A percentile compares a stretch with the other conserved stretches of the same genome.
phyloP scores from a whole-genome alignment of 73 alveolate species.

The Effrenium voratum region DNA sequence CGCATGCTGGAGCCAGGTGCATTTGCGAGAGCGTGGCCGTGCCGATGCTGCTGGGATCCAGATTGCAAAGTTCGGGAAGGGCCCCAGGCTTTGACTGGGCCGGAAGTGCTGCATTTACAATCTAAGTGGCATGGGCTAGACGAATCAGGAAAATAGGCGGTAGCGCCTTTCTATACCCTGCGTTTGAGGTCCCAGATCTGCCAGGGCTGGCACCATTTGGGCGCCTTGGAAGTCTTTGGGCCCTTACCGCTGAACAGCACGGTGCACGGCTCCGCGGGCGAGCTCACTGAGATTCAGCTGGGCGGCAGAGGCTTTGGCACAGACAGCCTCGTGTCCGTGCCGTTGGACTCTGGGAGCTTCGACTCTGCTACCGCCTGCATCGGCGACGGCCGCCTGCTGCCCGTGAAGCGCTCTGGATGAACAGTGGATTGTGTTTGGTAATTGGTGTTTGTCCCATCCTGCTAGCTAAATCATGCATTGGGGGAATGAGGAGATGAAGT shows the following conservation, averaged over 20 bases:
- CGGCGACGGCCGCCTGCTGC: neutral
- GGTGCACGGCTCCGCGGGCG: constrained; percentile 1
- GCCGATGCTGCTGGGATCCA: neutral
- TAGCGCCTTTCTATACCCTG: neutral
- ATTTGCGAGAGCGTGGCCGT: constrained; percentile 23
- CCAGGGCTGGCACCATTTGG: constrained; percentile 54
- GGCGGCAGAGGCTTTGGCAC: neutral
- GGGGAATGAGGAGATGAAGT: no score
- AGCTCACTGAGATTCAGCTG: neutral
- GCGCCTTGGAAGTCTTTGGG: constrained; percentile 40
- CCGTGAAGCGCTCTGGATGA: no score
- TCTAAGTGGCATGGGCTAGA: neutral
- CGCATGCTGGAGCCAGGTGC: no score
- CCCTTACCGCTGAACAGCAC: constrained; percentile 21
- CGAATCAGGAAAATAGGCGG: neutral
- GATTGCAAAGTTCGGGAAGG: neutral
- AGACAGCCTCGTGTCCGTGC: constrained; percentile 39
- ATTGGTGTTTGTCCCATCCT: no score
- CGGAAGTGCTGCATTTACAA: neutral
- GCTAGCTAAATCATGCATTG: no score
- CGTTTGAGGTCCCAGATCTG: constrained; percentile 39
- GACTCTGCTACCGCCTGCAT: neutral
- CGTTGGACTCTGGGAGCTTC: neutral
- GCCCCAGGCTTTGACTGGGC: neutral
- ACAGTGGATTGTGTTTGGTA: no score